These are phyloP conservation scores for Trichophyton rubrum DNA, from an alignment of 2,329 filamentous ascomycete species.

Conservation along the genomic window DNA sequence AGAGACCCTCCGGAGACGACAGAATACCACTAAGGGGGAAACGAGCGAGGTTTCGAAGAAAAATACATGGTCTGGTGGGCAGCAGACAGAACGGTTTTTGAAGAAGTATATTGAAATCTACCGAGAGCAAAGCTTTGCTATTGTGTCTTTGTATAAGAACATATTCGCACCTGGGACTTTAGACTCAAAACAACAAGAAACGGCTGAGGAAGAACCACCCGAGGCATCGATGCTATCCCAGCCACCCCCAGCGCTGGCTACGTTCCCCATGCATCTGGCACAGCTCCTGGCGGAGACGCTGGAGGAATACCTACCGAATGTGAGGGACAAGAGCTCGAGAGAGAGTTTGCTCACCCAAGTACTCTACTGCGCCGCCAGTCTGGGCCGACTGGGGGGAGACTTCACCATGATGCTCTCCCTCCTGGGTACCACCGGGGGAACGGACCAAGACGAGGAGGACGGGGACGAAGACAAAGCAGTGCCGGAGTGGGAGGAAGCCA, in stretches of 20 bases:
- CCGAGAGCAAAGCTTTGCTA: conserved; percentile 90
- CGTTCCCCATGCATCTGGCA: conserved; percentile 73
- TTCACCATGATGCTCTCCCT: conserved; percentile 77
- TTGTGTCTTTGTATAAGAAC: conserved; percentile 85
- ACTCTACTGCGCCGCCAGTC: conserved; percentile 79
- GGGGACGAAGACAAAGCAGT: conserved; percentile 33
- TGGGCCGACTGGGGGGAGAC: conserved; percentile 81
- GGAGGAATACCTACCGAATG: conserved; percentile 62
- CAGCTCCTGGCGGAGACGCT: conserved; percentile 69
- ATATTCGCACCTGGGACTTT: conserved; percentile 57
- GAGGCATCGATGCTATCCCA: conserved; percentile 30
- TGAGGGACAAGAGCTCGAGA: conserved; percentile 64
- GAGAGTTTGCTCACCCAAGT: conserved; percentile 89
- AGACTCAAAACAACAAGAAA: conserved; percentile 15
- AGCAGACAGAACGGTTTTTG: conserved; percentile 86
- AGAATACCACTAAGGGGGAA: conserved; percentile 17
- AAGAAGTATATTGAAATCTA: conserved; percentile 97
- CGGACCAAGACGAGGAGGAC: conserved; percentile 30
- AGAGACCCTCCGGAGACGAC: conserved; percentile 46
- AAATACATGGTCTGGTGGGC: conserved; percentile 44
- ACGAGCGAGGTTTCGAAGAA: conserved; percentile 11
- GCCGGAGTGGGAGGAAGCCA: conserved; percentile 69
- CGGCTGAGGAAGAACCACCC: conserved; percentile 8
- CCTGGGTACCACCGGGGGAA: conserved; percentile 34
- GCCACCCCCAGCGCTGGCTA: conserved; percentile 64